phyloP scores from a whole-genome alignment of 83 land plant species.

The Larix sibirica region DNA sequence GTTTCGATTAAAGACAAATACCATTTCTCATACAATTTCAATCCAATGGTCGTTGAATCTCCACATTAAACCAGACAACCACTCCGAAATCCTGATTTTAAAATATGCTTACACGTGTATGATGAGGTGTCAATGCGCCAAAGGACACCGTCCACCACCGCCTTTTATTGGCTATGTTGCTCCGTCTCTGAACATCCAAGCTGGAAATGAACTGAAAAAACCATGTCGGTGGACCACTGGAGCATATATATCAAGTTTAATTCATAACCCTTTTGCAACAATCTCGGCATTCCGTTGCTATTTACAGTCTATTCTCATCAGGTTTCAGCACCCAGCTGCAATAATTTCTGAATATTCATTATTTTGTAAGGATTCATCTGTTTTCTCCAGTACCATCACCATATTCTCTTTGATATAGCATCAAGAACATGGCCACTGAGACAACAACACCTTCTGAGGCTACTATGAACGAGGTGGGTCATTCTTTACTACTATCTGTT shows the following conservation, averaged over 20 bases:
- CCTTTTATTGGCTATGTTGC: background rate
- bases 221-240: background rate
- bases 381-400: background rate
- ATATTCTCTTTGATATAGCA: background rate
- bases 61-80: no score
- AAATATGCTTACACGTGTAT: background rate
- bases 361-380: background rate
- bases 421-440: slow-evolving; percentile 2
- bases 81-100: no score
- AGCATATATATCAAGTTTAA: background rate
- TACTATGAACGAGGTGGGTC: background rate
- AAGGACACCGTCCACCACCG: background rate
- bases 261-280: background rate
- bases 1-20: no score
- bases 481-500: background rate
- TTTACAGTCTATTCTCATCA: background rate
- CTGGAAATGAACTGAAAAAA: background rate
- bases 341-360: no score
- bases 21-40: no score
- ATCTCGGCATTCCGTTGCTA: background rate
- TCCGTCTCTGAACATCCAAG: background rate
- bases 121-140: background rate
- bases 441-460: background rate
- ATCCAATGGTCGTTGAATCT: no score
- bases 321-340: no score